phyloP scores from a whole-genome alignment of 371 early-diverging fungal species.

The Mucor saturninus region DNA sequence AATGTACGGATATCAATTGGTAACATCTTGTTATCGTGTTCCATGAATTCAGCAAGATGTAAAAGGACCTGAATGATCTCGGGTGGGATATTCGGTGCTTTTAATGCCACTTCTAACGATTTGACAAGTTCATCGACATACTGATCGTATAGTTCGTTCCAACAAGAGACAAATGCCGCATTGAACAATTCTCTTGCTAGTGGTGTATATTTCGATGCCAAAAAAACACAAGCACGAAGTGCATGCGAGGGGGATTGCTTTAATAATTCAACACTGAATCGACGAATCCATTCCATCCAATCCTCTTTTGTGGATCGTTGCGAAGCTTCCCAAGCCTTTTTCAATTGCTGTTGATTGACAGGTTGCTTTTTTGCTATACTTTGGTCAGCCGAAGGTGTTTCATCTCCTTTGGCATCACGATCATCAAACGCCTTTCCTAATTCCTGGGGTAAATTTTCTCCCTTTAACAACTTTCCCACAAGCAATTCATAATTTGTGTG shows the following conservation, averaged over 20 bases:
- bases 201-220: constrained; percentile 85
- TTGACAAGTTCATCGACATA: constrained; percentile 91
- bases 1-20: constrained; percentile 93
- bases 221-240: constrained; percentile 86
- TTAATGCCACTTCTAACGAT: constrained; percentile 86
- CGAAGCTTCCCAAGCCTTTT: constrained; percentile 92
- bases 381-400: constrained; percentile 59
- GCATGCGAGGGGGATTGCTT: constrained; percentile 96
- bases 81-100: constrained; percentile 86
- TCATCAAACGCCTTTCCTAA: constrained; percentile 58
- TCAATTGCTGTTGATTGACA: constrained; percentile 87
- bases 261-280: constrained; percentile 91
- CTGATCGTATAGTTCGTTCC: constrained; percentile 90
- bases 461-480: constrained; percentile 75
- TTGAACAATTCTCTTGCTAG: constrained; percentile 95
- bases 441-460: constrained; percentile 79
- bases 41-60: constrained; percentile 98
- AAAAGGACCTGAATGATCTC: constrained; percentile 92
- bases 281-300: constrained; percentile 96
- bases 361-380: constrained; percentile 71
- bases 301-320: constrained; percentile 93
- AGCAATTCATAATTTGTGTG: constrained; percentile 75
- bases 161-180: constrained; percentile 97
- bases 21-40: constrained; percentile 94
- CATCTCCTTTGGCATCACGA: constrained; percentile 50